These are phyloP conservation scores for Morella rubra DNA, from an alignment of 306 rosid genomes.

Conservation along the genomic window DNA sequence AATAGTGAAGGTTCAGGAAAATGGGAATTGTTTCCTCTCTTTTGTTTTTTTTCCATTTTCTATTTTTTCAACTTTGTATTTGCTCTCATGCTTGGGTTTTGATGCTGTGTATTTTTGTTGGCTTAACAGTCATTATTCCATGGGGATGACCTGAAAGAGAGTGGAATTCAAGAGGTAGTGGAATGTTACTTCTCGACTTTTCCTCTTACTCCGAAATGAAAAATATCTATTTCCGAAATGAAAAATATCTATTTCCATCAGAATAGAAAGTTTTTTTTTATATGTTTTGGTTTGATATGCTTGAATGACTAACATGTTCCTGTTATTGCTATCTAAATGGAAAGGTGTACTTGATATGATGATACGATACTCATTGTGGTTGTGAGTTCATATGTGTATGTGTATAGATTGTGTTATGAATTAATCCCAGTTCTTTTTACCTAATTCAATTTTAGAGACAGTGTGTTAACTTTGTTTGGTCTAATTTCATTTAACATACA, in stretches of 20 bases:
- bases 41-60: not conserved
- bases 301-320: not conserved
- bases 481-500: not conserved
- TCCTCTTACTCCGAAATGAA: not conserved
- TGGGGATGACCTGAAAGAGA: conserved; percentile 82
- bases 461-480: not conserved
- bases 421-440: not conserved
- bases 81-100: conserved; percentile 28
- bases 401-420: not conserved
- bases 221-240: no score
- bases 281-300: not conserved
- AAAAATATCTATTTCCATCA: no score
- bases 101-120: conserved; percentile 32
- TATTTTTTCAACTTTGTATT: conserved; percentile 7
- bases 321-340: not conserved
- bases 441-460: not conserved
- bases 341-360: not conserved
- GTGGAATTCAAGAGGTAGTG: conserved; percentile 83
- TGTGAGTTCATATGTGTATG: not conserved
- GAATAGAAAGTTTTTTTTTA: no score
- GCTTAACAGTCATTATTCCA: conserved; percentile 72
- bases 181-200: conserved; percentile 21
- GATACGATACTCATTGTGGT: not conserved
- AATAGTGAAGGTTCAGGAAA: not conserved
- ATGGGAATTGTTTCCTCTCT: conserved; percentile 13